Evolutionary conservation across 2,329 filamentous ascomycete genomes (phyloP).

Genomic region (Penicillium sp.): DNA sequence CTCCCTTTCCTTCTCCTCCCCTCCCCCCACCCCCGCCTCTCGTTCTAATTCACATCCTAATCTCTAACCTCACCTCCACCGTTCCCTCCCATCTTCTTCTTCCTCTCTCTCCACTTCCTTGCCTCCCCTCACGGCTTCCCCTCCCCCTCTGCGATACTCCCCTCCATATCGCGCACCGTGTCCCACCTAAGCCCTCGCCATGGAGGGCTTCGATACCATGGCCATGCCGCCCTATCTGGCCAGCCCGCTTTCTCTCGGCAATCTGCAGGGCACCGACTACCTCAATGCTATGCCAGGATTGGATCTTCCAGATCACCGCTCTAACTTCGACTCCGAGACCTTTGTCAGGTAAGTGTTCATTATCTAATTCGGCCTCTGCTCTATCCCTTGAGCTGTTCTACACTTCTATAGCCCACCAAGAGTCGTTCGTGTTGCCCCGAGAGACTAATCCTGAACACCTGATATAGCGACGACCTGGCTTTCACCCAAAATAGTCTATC

Average conservation of each 20-base stretch:
- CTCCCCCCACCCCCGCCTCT: background rate
- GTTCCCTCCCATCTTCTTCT: constrained; percentile 10
- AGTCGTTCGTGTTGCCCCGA: background rate
- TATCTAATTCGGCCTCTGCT: background rate
- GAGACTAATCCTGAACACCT: background rate
- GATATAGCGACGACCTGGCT: constrained; percentile 57
- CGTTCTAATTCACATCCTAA: background rate
- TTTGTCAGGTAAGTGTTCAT: constrained; percentile 61
- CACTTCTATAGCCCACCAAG: background rate
- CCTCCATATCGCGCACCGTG: constrained; percentile 13
- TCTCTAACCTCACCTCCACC: constrained; percentile 11
- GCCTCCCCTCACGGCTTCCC: constrained; percentile 4
- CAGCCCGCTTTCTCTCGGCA: constrained; percentile 62
- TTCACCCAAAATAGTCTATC: constrained; percentile 54
- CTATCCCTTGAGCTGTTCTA: too few relatives aligned
- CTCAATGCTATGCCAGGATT: constrained; percentile 58
- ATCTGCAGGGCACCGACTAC: constrained; percentile 56
- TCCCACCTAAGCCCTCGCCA: constrained; percentile 36
- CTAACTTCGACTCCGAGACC: constrained; percentile 65
- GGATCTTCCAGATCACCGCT: constrained; percentile 64
- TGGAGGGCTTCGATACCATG: constrained; percentile 66
- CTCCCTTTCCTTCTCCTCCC: constrained; percentile 16
- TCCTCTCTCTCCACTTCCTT: constrained; percentile 5
- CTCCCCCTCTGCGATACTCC: constrained; percentile 18
- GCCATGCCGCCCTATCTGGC: constrained; percentile 66